phyloP scores from a whole-genome alignment of 75 land plant genomes.

The Cupressus sempervirens region DNA sequence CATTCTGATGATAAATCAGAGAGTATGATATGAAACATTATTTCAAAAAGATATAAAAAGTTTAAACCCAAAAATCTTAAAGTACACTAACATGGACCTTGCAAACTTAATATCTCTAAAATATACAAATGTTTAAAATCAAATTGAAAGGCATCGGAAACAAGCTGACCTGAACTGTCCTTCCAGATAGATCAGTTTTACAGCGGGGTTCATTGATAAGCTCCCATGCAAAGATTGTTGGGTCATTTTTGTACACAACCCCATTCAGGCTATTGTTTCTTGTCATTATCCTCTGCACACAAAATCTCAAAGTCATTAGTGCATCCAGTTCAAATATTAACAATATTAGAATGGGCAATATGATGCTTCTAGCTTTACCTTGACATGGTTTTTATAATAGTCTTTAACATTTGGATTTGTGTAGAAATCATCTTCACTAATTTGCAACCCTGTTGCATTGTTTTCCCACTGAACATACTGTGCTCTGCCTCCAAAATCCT shows the following conservation, averaged over 20 bases:
- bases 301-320: not conserved
- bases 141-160: not conserved
- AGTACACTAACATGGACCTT: no score
- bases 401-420: slow-evolving; percentile 29
- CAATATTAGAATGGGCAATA: not conserved
- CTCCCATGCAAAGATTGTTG: slow-evolving; percentile 69
- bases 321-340: not conserved
- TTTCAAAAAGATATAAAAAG: no score
- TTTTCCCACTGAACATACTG: slow-evolving; percentile 68
- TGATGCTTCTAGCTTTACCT: slow-evolving; percentile 25
- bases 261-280: slow-evolving; percentile 48
- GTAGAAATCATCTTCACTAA: slow-evolving; percentile 38
- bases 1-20: no score
- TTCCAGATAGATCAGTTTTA: slow-evolving; percentile 29
- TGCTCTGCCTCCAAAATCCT: slow-evolving; percentile 38
- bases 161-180: slow-evolving; percentile 20
- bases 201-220: slow-evolving; percentile 64
- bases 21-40: no score
- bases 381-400: slow-evolving; percentile 47
- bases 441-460: slow-evolving; percentile 5
- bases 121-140: not conserved
- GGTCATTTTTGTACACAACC: slow-evolving; percentile 48
- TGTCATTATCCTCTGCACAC: slow-evolving; percentile 31
- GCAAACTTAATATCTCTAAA: no score
- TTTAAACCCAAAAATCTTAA: no score